Percentiles rank a stretch among this genome's conserved stretches.
Conservation (phyloP, 257 asterid genomes). For the Thymus quinquecostatus region DNA sequence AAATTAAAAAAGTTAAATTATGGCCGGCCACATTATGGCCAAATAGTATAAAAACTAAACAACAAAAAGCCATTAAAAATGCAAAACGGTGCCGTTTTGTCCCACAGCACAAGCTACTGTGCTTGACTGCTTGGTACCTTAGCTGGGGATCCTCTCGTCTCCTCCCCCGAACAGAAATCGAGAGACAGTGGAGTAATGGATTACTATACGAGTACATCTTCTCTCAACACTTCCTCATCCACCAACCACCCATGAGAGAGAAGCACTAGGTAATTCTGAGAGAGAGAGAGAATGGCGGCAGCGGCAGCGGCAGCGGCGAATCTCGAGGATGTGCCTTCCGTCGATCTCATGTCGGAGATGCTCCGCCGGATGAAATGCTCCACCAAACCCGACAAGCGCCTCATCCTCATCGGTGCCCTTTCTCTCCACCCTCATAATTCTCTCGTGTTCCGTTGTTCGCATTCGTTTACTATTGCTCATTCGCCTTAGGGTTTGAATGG, state of each 20-base stretch:
- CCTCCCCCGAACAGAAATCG: too few species aligned
- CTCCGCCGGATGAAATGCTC: conserved; percentile 81
- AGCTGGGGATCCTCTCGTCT: too few species aligned
- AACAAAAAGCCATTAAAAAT: too few species aligned
- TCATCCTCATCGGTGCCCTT: conserved; percentile 69
- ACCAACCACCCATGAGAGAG: neutral
- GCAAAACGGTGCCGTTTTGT: too few species aligned
- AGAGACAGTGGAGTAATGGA: too few species aligned
- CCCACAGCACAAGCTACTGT: too few species aligned
- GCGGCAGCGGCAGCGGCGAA: conserved; percentile 33
- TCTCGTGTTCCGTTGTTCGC: neutral
- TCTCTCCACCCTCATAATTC: conserved; percentile 8
- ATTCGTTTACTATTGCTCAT: neutral
- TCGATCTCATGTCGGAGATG: conserved; percentile 75
- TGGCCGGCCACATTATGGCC: too few species aligned
- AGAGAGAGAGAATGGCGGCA: conserved; percentile 19
- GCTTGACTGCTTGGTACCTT: too few species aligned
- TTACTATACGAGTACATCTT: too few species aligned
- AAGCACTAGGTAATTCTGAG: too few species aligned
- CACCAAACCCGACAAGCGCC: conserved; percentile 81
- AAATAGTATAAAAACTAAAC: too few species aligned
- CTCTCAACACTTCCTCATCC: neutral
- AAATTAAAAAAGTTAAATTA: too few species aligned
- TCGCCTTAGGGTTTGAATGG: conserved; percentile 24
- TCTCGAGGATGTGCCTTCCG: conserved; percentile 71